Conservation (phyloP, 1,139 yeast genomes). For the Magnusiomyces tetraspermus region DNA sequence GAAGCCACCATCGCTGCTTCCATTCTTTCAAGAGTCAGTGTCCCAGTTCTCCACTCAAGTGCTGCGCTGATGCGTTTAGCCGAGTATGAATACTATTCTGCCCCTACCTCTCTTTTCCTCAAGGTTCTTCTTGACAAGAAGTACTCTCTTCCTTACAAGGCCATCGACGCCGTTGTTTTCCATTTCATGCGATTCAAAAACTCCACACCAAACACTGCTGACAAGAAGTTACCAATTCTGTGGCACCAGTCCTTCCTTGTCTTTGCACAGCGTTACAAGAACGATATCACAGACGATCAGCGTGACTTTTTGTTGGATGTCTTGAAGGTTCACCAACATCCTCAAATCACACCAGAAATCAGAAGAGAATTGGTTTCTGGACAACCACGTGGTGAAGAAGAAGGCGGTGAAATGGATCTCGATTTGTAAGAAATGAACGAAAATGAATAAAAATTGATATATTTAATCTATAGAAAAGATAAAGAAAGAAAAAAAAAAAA, state of each 20-base stretch:
- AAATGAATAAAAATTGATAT: too few species aligned
- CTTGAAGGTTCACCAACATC: constrained; percentile 81
- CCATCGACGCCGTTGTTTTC: constrained; percentile 89
- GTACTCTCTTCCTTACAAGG: constrained; percentile 94
- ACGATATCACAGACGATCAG: constrained; percentile 96
- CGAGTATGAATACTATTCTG: constrained; percentile 66
- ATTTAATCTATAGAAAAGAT: too few species aligned
- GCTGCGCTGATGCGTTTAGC: constrained; percentile 83
- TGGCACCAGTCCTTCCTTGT: constrained; percentile 96
- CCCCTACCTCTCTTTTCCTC: constrained; percentile 85
- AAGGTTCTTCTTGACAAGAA: constrained; percentile 85
- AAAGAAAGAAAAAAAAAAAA: too few species aligned
- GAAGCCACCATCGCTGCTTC: constrained; percentile 96
- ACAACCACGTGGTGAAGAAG: constrained; percentile 2
- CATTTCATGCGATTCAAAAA: constrained; percentile 71
- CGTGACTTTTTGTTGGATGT: constrained; percentile 88
- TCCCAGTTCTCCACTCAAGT: constrained; percentile 92
- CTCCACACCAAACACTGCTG: constrained; percentile 28
- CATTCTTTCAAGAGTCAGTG: constrained; percentile 76
- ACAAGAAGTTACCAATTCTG: constrained; percentile 77
- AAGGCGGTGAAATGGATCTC: neutral
- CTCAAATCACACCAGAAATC: constrained; percentile 84
- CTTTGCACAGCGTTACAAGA: constrained; percentile 91
- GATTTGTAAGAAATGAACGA: too few species aligned
- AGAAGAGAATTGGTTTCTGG: constrained; percentile 91